Conservation (phyloP, 176 grass and related monocot species). For the Calamus simplicifolius region DNA sequence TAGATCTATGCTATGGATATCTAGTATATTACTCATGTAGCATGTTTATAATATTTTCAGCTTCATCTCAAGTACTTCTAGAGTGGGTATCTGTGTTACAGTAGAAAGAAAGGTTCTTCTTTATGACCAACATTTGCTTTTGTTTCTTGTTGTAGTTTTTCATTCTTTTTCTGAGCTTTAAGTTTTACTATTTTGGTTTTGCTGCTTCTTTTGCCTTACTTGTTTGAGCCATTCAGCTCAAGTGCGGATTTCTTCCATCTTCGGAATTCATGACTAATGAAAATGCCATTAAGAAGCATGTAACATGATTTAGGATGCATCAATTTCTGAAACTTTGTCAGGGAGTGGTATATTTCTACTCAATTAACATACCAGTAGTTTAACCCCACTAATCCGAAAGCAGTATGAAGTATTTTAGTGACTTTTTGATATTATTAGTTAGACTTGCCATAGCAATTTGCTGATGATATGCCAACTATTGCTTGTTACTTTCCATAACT, state of each 20-base stretch:
- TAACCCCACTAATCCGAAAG: too few relatives aligned
- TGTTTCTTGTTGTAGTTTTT: constrained; percentile 7
- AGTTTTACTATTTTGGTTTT: neutral
- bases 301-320: constrained; percentile 91
- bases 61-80: constrained; percentile 48
- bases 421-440: too few relatives aligned
- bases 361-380: too few relatives aligned
- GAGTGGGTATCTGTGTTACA: constrained; percentile 43
- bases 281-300: constrained; percentile 77
- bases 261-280: constrained; percentile 72
- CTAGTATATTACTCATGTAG: too few relatives aligned
- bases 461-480: too few relatives aligned
- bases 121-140: neutral
- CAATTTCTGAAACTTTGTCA: constrained; percentile 67
- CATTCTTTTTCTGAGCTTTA: constrained; percentile 1
- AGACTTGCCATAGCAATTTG: too few relatives aligned
- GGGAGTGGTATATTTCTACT: constrained; percentile 32
- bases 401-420: too few relatives aligned
- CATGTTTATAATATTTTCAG: constrained; percentile 1
- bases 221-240: constrained; percentile 36
- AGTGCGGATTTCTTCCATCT: constrained; percentile 84
- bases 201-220: constrained; percentile 6
- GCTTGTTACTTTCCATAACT: too few relatives aligned
- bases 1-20: too few relatives aligned
- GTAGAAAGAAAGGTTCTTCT: constrained; percentile 86